A percentile compares a stretch with the other conserved stretches of the same genome.
phyloP scores from a whole-genome alignment of 768 basidiomycete genomes.

The Termitomyces eurrhizus region DNA sequence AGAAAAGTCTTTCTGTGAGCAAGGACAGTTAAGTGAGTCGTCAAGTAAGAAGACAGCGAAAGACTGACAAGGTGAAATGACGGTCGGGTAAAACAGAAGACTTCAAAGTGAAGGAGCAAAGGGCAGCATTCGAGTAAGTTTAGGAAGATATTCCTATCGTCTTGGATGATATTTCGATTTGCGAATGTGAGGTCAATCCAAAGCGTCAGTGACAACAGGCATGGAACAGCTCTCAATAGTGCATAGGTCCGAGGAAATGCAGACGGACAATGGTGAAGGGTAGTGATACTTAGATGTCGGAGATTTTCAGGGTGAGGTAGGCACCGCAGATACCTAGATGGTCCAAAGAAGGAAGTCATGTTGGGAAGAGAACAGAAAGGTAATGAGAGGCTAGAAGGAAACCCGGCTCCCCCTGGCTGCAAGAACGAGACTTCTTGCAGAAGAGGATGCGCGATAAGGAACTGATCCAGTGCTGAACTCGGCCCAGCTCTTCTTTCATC shows the following conservation, averaged over 20 bases:
- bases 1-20: constrained; percentile 28
- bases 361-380: constrained; percentile 23
- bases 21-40: neutral
- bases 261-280: constrained; percentile 29
- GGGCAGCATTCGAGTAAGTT: constrained; percentile 28
- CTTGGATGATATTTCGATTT: constrained; percentile 20
- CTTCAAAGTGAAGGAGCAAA: constrained; percentile 26
- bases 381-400: constrained; percentile 22
- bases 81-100: constrained; percentile 33
- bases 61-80: constrained; percentile 30
- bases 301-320: constrained; percentile 26
- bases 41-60: neutral
- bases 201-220: constrained; percentile 25
- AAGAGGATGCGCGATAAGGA: constrained; percentile 29
- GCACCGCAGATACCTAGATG: constrained; percentile 25
- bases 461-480: constrained; percentile 26
- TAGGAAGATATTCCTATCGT: constrained; percentile 26
- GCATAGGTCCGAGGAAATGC: constrained; percentile 29
- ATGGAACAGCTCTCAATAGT: constrained; percentile 24
- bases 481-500: constrained; percentile 20
- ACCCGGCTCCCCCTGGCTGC: constrained; percentile 27
- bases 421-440: constrained; percentile 26
- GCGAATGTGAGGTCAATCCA: constrained; percentile 35
- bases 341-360: constrained; percentile 29
- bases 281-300: constrained; percentile 26